Evolutionary conservation across 176 grass and related monocot species (phyloP).

Genomic region (Eragrostis curvula): DNA sequence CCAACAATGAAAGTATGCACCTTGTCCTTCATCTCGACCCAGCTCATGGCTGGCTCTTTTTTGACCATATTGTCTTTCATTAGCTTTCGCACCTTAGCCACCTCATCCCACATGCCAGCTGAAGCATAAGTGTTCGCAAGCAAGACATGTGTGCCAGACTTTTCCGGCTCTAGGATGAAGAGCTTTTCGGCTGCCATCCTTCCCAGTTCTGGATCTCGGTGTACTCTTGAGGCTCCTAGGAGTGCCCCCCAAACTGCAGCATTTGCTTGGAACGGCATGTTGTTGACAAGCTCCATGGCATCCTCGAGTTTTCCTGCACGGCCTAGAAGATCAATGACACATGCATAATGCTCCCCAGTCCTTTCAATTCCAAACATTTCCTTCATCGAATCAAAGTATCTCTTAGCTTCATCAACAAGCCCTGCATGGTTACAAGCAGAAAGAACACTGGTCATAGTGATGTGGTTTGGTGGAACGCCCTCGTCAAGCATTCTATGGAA

Average conservation of each 20-base stretch:
- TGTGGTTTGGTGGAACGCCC: conserved; percentile 71
- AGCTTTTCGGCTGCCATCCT: conserved; percentile 71
- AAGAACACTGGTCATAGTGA: conserved; percentile 86
- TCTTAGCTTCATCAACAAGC: conserved; percentile 70
- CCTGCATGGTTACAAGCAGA: conserved; percentile 87
- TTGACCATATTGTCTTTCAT: conserved; percentile 73
- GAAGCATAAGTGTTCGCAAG: conserved; percentile 84
- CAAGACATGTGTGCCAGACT: conserved; percentile 79
- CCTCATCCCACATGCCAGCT: conserved; percentile 70
- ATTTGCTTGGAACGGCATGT: conserved; percentile 81
- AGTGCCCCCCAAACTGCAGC: conserved; percentile 77
- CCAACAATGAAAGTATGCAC: conserved; percentile 87
- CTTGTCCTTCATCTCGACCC: conserved; percentile 87
- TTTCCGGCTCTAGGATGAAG: conserved; percentile 81
- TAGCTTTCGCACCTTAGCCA: conserved; percentile 67
- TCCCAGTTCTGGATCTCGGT: conserved; percentile 65
- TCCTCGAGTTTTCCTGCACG: conserved; percentile 77
- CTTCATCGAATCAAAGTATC: conserved; percentile 84
- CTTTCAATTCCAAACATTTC: conserved; percentile 70
- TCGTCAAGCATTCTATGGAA: conserved; percentile 74
- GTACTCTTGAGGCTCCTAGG: conserved; percentile 69
- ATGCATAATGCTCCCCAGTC: conserved; percentile 85
- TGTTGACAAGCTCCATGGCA: conserved; percentile 76
- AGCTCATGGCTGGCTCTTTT: conserved; percentile 89
- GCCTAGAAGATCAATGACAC: conserved; percentile 89